Evolutionary conservation across 176 grass and related monocot genomes (phyloP).

Genomic region (Eremochloa ophiuroides): DNA sequence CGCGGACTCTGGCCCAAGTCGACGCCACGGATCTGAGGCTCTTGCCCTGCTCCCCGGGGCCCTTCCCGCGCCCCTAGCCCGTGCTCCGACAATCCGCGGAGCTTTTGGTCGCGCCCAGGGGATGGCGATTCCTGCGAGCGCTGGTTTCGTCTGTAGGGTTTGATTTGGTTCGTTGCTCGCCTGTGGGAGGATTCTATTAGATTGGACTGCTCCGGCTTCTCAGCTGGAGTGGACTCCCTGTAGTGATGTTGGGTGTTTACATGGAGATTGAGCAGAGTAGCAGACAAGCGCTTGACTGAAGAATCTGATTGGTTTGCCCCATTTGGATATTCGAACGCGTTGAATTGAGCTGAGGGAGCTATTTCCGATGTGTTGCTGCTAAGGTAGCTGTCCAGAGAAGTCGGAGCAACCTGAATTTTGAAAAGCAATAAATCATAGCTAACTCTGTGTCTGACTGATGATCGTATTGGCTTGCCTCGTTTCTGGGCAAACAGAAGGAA

Average conservation of each 20-base stretch:
- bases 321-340: neutral
- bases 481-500: neutral
- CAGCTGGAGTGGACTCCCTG: neutral
- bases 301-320: constrained; percentile 1
- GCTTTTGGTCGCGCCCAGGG: neutral
- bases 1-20: neutral
- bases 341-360: neutral
- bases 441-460: neutral
- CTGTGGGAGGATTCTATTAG: neutral
- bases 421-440: neutral
- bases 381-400: neutral
- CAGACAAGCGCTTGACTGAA: neutral
- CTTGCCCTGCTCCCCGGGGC: no score
- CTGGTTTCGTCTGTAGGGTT: neutral
- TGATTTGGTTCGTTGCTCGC: neutral
- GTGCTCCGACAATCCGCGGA: neutral
- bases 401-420: neutral
- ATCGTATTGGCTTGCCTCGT: neutral
- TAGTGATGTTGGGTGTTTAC: neutral
- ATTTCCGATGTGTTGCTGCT: neutral
- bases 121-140: neutral
- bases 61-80: neutral
- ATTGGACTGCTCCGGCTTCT: neutral
- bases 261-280: neutral
- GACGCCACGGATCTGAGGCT: constrained; percentile 15